Evolutionary conservation across 257 asterid species (phyloP), one percentile per base, ranked within the genome.

Genomic region (Ilex aquifolium): DNA sequence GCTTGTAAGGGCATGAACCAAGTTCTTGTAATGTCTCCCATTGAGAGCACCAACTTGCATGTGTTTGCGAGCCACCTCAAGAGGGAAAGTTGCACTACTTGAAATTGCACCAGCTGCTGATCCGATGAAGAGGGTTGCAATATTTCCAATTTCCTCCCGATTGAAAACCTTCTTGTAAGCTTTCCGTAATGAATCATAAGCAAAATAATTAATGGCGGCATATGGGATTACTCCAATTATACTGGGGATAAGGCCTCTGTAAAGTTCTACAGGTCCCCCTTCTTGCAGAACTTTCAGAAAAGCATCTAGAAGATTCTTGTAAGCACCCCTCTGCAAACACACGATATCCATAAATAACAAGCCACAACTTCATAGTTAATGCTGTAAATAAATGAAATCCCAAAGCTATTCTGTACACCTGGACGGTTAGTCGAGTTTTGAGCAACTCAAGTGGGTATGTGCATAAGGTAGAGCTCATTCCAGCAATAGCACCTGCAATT

Each of bases 31-130:
- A 36, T 73, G 83, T 42, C 82, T 78, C 60, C 83, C 87, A 32
- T 74, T 75, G 31, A 77, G 62, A n/a, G 87, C 87, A 15, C 86
- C 86, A 0, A 77, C 83, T 56, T 81, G 86, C 86, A 81, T 81
- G 39, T 81, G 81, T 55, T 77, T 81, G 40, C 84, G 73, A 44
- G 84, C 87, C 70, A 81, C 81, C 70, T 78, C 83, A 2, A 78
- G 79, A 0, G 87, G 87, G 57, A 82, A 82, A 42, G 84, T 82
- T 32, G 87, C 80, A 42, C 65, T 78, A 57, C 87, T 73, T n/a
- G 82, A 82, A 42, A 82, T 69, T 17, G 87, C 87, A 49, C 82
- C 87, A 5, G 87, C 84, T 56, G 82, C 80, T 7, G 87, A 72
- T 55, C 84, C 87, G 44, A 82, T 82, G 44, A 82, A 57, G 46